Evolutionary conservation across 1,139 yeast species (phyloP).

Genomic region (Lodderomyces oxycetoniae): DNA sequence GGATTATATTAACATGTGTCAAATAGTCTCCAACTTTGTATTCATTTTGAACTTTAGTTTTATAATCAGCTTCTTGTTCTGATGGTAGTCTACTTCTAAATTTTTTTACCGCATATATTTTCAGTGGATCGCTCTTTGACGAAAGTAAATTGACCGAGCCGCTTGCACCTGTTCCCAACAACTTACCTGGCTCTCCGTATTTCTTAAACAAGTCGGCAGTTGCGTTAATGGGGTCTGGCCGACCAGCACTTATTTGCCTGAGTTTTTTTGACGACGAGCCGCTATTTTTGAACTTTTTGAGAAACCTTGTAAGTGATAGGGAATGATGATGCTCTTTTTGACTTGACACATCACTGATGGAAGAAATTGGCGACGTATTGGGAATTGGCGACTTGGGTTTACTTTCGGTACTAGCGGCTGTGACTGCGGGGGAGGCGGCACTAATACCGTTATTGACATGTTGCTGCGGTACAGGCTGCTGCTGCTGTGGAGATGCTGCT

Average conservation of each 20-base stretch:
- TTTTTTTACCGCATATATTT: slow-evolving; percentile 64
- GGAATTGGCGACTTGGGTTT: background rate
- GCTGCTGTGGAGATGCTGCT: slow-evolving; percentile 2
- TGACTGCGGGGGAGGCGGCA: too few relatives aligned
- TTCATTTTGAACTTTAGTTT: slow-evolving; percentile 61
- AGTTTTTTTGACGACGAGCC: slow-evolving; percentile 6
- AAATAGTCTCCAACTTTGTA: slow-evolving; percentile 60
- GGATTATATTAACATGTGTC: slow-evolving; percentile 58
- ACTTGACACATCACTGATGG: slow-evolving; percentile 1
- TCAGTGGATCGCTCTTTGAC: slow-evolving; percentile 39
- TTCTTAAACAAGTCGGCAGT: slow-evolving; percentile 32
- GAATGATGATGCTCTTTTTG: slow-evolving; percentile 14
- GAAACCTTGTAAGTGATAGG: slow-evolving; percentile 34
- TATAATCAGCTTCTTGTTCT: slow-evolving; percentile 54
- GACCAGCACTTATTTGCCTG: slow-evolving; percentile 3
- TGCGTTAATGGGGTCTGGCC: slow-evolving; percentile 15
- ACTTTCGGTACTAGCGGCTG: background rate
- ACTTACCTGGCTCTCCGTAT: slow-evolving; percentile 55
- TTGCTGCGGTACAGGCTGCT: slow-evolving; percentile 1
- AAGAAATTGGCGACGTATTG: background rate
- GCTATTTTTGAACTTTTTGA: slow-evolving; percentile 33
- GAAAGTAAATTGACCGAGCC: slow-evolving; percentile 65
- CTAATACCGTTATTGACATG: slow-evolving; percentile 1
- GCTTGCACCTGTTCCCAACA: slow-evolving; percentile 72
- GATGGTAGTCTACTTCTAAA: slow-evolving; percentile 51